Evolutionary conservation across 1,284 basidiomycete genomes (phyloP), one percentile per base, ranked within the genome.

Genomic region (Sutorius eximius): DNA sequence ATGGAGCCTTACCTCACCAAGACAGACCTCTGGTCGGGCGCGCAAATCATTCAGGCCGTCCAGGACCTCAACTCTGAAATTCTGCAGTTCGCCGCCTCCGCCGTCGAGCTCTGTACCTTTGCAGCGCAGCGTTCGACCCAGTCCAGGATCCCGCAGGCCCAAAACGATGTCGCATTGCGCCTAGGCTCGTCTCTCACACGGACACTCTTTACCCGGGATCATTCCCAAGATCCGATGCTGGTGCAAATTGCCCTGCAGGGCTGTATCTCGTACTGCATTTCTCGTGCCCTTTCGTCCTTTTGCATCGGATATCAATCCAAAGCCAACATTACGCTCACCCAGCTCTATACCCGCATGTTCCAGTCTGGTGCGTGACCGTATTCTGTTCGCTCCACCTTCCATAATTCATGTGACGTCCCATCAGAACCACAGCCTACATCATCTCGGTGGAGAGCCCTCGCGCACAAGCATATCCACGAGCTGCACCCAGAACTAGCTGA

Each of bases 11-110:
- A 84, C 70, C 76, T 89, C 69, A 87, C 86, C 15, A 83, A 87
- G 61, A 83, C 80, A 29, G 87, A 89, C 70, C 76, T 76, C 40
- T 88, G 84, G 85, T 87, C 86, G 3, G 87, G 87, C 20, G 83
- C 85, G 2, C 86, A 89, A 64, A 78, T 89, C 66, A 79, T 89
- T 51, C 86, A 89, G 65, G 82, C 86, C 7, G 81, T 90, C n/a
- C 84, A 87, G 60, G 87, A 90, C 63, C 76, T 90, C 67, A 90
- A 90, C 66, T 82, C 84, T 0, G 87, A 89, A 70, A 86, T 89
- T 56, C 78, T 86, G 20, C 87, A 88, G 60, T 88, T 87, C 57
- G 83, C 87, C 11, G 86, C 87, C 18, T 81, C 83, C 20, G 86
- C 85, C 12, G 83, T 84, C 11, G 87, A 90, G 68, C 75, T 83